Evolutionary conservation across 169 alveolate genomes (phyloP).

Genomic region (Sarcocystis neurona): DNA sequence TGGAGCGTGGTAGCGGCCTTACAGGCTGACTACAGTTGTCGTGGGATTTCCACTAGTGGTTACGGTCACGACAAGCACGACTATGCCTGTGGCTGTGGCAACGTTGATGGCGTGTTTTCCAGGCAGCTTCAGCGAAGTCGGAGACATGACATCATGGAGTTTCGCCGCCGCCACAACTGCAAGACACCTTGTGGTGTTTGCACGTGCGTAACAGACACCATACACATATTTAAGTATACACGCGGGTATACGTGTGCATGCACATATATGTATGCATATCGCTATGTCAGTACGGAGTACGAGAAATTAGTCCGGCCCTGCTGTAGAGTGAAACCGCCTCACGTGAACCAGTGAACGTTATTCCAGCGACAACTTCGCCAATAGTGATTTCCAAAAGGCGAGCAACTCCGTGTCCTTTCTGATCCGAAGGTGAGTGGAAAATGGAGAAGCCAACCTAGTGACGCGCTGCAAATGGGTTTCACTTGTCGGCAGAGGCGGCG

Average conservation of each 20-base stretch:
- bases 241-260: too few relatives aligned
- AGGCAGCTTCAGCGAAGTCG: slow-evolving; percentile 79
- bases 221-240: too few relatives aligned
- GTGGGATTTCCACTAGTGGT: slow-evolving; percentile 47
- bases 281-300: too few relatives aligned
- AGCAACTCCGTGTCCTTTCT: slow-evolving; percentile 10
- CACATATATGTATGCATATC: too few relatives aligned
- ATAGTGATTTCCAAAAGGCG: slow-evolving; percentile 68
- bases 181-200: neutral
- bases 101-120: slow-evolving; percentile 75
- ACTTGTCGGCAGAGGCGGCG: neutral
- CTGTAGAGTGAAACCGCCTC: too few relatives aligned
- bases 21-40: slow-evolving; percentile 55
- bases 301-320: too few relatives aligned
- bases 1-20: neutral
- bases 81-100: slow-evolving; percentile 41
- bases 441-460: slow-evolving; percentile 64
- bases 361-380: slow-evolving; percentile 89
- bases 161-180: slow-evolving; percentile 90
- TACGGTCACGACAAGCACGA: slow-evolving; percentile 55
- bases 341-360: slow-evolving; percentile 92
- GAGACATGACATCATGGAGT: slow-evolving; percentile 83
- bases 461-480: neutral
- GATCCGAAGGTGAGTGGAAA: slow-evolving; percentile 61
- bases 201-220: neutral